These are phyloP conservation scores for Neonectria ditissima DNA, from an alignment of 2,329 filamentous ascomycete genomes.

Conservation along the genomic window DNA sequence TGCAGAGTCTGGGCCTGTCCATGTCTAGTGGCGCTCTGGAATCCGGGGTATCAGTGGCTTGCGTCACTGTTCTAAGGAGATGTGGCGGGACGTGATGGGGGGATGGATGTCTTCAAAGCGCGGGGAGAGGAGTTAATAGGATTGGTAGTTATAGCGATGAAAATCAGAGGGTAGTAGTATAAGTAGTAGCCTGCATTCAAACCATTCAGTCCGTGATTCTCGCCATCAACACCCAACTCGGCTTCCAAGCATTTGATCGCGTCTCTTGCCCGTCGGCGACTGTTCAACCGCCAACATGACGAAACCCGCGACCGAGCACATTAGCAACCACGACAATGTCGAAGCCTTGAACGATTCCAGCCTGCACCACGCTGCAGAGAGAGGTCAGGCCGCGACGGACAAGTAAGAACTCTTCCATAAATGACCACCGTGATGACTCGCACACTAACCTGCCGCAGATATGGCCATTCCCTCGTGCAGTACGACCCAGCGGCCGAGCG, in stretches of 20 bases:
- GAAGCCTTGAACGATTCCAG: constrained; percentile 12
- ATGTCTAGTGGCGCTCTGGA: constrained; percentile 6
- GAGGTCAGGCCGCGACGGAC: constrained; percentile 16
- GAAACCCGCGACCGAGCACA: constrained; percentile 5
- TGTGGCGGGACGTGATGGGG: neutral
- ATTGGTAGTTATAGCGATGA: constrained; percentile 5
- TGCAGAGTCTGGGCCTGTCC: neutral
- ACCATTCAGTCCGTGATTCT: neutral
- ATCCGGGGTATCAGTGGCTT: constrained; percentile 4
- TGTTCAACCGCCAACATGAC: constrained; percentile 5
- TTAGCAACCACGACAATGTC: constrained; percentile 19
- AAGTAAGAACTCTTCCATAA: neutral
- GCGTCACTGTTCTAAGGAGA: neutral
- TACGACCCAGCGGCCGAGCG: constrained; percentile 55
- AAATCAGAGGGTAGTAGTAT: neutral
- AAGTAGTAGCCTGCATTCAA: neutral
- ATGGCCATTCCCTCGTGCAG: constrained; percentile 19
- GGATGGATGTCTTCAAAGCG: neutral
- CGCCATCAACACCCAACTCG: neutral
- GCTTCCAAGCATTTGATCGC: neutral
- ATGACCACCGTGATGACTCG: rapidly evolving
- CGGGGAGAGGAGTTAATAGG: neutral
- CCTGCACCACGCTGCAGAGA: constrained; percentile 14
- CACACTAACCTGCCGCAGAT: constrained; percentile 9
- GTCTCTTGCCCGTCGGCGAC: neutral